A percentile compares a stretch with the other conserved stretches of the same genome.
phyloP scores from a whole-genome alignment of 2,329 filamentous ascomycete genomes.

The Pseudogymnoascus sp. region DNA sequence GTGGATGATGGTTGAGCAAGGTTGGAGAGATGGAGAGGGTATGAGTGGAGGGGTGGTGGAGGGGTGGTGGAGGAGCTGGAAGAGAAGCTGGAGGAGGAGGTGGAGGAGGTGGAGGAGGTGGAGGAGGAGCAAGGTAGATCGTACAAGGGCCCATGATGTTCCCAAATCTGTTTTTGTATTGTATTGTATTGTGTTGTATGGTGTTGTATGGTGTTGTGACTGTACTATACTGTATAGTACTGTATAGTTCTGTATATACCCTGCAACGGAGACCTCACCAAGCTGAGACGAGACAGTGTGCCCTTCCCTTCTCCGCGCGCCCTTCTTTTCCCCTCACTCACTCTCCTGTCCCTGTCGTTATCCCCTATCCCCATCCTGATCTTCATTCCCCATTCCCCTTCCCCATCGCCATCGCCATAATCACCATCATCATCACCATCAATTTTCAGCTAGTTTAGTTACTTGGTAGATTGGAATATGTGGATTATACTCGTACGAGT shows the following conservation, averaged over 20 bases:
- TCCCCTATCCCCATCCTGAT: background rate
- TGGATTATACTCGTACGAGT: background rate
- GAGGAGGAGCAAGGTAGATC: background rate
- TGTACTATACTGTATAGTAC: background rate
- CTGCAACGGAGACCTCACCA: background rate
- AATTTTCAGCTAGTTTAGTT: too few relatives aligned
- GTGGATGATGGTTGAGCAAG: background rate
- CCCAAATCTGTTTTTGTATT: background rate
- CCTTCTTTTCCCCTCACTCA: background rate
- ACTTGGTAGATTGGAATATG: background rate
- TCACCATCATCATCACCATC: too few relatives aligned
- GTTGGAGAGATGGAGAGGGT: background rate
- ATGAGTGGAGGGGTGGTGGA: background rate
- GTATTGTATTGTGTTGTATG: background rate
- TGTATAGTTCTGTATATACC: background rate
- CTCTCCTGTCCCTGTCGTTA: background rate
- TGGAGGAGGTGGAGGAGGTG: background rate
- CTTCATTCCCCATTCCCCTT: background rate
- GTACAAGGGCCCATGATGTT: background rate
- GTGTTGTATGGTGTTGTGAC: background rate
- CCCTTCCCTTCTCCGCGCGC: background rate
- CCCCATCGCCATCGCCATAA: background rate
- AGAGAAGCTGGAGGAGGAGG: background rate
- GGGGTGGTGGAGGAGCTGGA: background rate
- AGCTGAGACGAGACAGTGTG: background rate